Base-by-base conservation (phyloP, 2,329 filamentous ascomycete genomes). In the Curvularia verruculosa region DNA sequence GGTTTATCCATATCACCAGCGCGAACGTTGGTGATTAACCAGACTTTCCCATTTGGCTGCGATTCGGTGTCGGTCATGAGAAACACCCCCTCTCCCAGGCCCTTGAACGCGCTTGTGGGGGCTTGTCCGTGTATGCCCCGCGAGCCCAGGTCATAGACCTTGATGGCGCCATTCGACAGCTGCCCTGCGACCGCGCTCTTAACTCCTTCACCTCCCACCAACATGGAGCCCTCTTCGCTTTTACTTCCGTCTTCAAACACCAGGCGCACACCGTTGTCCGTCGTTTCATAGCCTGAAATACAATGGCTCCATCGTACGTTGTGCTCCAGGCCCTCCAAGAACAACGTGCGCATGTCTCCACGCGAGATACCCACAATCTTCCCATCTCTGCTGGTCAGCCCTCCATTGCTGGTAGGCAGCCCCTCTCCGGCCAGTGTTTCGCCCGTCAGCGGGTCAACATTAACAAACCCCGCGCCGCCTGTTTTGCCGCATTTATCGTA, bases 81-180 rank as follows among this genome's bases (percentile, higher is more conserved):
- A 67, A 83, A 89, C 0, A 89, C 87, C 1, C 87, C 87, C 70
- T 89, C 86, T 1, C 86, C 86, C 0, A 89, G 77, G 0, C 72
- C 80, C 58, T 83, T 84, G 77, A 88, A 89, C 0, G 86, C 85
- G 0, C 82, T 80, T 0, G 82, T 85, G 0, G 85, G 84, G 7
- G 87, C 85, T 68, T 88, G 85, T 0, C 87, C 87, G 62, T 89
- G 87, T 23, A 89, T 88, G 1, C 86, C 85, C 46, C 86, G 74
- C 0, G 86, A 83, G 3, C 86, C 86, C 0, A 85, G 85, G 63
- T 89, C 87, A 66, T 83, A 89, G 4, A 86, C 82, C 69, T 87
- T 88, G 44, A 88, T 69, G 47, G 75, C 81, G 1, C 84, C 85
- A 3, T 77, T 76, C 0, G 84, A 86, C 3, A 88, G 75, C 72